Conservation (phyloP, 345 rosid species). For the Rhodomyrtus tomentosa region DNA sequence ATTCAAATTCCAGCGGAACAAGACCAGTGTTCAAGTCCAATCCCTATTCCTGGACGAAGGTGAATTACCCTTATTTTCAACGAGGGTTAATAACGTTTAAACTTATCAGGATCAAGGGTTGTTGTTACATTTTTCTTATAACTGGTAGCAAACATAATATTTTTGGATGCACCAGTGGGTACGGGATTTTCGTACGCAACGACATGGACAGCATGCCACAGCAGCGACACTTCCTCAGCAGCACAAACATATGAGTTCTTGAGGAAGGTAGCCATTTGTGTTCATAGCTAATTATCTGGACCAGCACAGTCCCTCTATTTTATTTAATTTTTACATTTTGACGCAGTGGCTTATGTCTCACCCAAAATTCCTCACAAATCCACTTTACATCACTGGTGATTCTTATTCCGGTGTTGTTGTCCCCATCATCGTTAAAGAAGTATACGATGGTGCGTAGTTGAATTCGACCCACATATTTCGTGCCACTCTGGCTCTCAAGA, state of each 20-base stretch:
- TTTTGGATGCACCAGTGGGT: constrained; percentile 25
- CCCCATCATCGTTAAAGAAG: constrained; percentile 7
- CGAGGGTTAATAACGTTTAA: not conserved
- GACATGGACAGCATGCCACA: not conserved
- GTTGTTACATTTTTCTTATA: not conserved
- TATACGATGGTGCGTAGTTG: constrained; percentile 3
- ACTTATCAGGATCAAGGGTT: not conserved
- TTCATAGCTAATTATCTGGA: not conserved
- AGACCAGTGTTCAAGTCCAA: constrained; percentile 4
- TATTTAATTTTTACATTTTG: not conserved
- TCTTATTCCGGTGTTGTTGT: constrained; percentile 13
- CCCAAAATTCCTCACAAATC: constrained; percentile 10
- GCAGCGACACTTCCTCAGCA: constrained; percentile 1
- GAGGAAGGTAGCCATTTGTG: constrained; percentile 9
- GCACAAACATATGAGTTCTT: constrained; percentile 5
- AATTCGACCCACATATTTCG: not conserved
- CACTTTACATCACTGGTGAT: constrained; percentile 17
- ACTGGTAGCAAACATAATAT: constrained; percentile 21
- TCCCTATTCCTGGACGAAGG: constrained; percentile 25
- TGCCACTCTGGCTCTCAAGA: not conserved
- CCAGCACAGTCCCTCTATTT: not conserved
- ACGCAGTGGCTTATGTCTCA: constrained; percentile 20
- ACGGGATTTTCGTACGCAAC: constrained; percentile 32
- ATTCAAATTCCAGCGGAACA: not conserved
- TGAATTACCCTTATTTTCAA: not conserved